Percentiles rank a stretch among this genome's conserved stretches.
These are phyloP conservation scores for Blastomyces gilchristii DNA, from an alignment of 2,329 filamentous ascomycete genomes.

Conservation along the genomic window DNA sequence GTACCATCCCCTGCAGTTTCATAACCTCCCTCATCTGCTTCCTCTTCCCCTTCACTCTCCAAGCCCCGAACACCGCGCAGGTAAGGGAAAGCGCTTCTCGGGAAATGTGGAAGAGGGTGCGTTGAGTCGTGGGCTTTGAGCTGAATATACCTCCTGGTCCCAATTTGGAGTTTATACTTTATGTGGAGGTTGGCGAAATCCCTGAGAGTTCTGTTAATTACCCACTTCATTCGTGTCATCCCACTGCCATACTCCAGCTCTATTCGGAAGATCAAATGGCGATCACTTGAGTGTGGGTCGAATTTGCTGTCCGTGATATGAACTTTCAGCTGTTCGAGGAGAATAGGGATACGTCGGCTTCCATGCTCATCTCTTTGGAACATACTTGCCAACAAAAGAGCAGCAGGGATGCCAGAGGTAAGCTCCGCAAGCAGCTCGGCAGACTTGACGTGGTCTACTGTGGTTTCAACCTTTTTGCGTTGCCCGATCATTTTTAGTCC, in stretches of 20 bases:
- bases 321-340: constrained; percentile 89
- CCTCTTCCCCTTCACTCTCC: constrained; percentile 69
- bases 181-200: constrained; percentile 90
- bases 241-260: constrained; percentile 95
- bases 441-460: constrained; percentile 88
- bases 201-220: constrained; percentile 71
- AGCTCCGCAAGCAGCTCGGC: constrained; percentile 94
- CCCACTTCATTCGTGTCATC: constrained; percentile 92
- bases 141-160: constrained; percentile 72
- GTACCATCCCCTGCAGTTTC: constrained; percentile 52
- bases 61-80: constrained; percentile 69
- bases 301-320: constrained; percentile 71
- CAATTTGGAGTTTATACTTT: constrained; percentile 80
- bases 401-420: constrained; percentile 82
- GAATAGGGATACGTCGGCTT: constrained; percentile 85
- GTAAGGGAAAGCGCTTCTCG: constrained; percentile 80
- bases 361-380: constrained; percentile 95
- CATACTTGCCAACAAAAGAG: constrained; percentile 91
- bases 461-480: constrained; percentile 69
- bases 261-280: constrained; percentile 81
- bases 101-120: constrained; percentile 81
- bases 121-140: constrained; percentile 56
- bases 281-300: constrained; percentile 45
- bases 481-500: constrained; percentile 68
- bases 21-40: constrained; percentile 42